Evolutionary conservation across 2,329 filamentous ascomycete genomes (phyloP).

Genomic region (Microthyrium microscopicum): DNA sequence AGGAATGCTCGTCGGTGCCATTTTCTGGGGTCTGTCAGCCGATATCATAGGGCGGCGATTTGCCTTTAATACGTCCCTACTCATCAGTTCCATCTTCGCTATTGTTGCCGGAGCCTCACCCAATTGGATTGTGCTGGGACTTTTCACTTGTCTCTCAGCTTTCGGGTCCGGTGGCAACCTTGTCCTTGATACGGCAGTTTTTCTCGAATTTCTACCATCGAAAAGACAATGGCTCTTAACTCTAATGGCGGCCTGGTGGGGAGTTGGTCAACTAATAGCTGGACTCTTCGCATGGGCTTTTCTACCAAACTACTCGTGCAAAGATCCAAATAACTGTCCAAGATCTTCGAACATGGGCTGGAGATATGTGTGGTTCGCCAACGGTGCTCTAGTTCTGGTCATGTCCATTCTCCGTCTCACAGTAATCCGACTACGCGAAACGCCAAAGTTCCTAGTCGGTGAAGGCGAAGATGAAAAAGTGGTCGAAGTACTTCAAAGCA

Average conservation of each 20-base stretch:
- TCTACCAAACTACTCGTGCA: conserved; percentile 34
- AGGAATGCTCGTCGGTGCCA: conserved; percentile 37
- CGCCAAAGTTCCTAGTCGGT: conserved; percentile 38
- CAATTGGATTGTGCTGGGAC: conserved; percentile 46
- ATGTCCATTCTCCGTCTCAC: conserved; percentile 36
- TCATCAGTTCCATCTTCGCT: conserved; percentile 44
- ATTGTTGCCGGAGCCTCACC: conserved; percentile 51
- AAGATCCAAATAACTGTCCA: conserved; percentile 28
- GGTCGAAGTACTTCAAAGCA: conserved; percentile 30
- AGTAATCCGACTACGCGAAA: conserved; percentile 36
- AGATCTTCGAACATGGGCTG: conserved; percentile 38
- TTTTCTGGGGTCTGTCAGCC: conserved; percentile 48
- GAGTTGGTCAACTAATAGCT: conserved; percentile 32
- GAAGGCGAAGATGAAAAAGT: conserved; percentile 36
- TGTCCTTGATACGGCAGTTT: conserved; percentile 45
- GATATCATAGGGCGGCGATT: conserved; percentile 52
- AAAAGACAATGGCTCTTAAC: conserved; percentile 49
- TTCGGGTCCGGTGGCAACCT: conserved; percentile 48
- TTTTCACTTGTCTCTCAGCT: conserved; percentile 45
- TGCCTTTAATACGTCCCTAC: conserved; percentile 51
- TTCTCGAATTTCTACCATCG: conserved; percentile 39
- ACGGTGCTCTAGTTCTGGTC: conserved; percentile 36
- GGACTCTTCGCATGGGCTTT: conserved; percentile 39
- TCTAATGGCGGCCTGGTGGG: conserved; percentile 43
- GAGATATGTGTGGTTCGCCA: conserved; percentile 40